Base-by-base conservation (phyloP, 768 basidiomycete genomes). In the Tricholoma matsutake region DNA sequence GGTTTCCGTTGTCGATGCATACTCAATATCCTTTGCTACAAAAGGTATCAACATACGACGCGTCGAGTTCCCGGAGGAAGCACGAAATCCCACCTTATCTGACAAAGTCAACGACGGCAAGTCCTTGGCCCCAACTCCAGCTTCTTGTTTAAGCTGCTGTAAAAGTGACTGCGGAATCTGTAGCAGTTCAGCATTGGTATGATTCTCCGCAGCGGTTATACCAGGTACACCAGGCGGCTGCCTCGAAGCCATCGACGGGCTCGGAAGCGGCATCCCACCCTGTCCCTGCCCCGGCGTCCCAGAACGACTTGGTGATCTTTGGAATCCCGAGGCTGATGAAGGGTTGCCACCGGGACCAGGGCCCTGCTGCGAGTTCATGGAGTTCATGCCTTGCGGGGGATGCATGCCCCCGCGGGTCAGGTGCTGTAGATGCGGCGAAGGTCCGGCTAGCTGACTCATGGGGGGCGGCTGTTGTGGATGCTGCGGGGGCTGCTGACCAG, bases 241-340 rank as follows among this genome's bases (percentile, higher is more conserved):
- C 5, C 86, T 80, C 34, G 76, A 62, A 4, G 78, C 72, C 64
- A 89, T 43, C 4, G 84, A 85, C 5, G 89, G 88, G 66, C 88
- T 89, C 1, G 70, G 82, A 2, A 84, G 82, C 59, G 81, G 75
- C 71, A 83, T 79, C 35, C 69, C 73, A 6, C 76, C 65, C 18
- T 64, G 63, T 5, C 68, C 66, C 58, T 67, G 66, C 39, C 67
- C 60, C 3, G 68, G 68, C 18, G 67, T 69, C 14, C 59, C 81
- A 39, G 87, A 80, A 41, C 87, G 79, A 68, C 88, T 89, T 4
- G 84, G 83, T 6, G 88, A 83, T 54, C 85, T 78, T 43, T 76
- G 77, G 62, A 79, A 84, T 8, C 69, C 72, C 22, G 74, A 76
- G 10, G 81, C 78, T 32, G 51, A 18, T 49, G 81, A 78, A 0